These are phyloP conservation scores for Vitis hybrid DNA, from an alignment of 177 flowering plant species.

Conservation along the genomic window DNA sequence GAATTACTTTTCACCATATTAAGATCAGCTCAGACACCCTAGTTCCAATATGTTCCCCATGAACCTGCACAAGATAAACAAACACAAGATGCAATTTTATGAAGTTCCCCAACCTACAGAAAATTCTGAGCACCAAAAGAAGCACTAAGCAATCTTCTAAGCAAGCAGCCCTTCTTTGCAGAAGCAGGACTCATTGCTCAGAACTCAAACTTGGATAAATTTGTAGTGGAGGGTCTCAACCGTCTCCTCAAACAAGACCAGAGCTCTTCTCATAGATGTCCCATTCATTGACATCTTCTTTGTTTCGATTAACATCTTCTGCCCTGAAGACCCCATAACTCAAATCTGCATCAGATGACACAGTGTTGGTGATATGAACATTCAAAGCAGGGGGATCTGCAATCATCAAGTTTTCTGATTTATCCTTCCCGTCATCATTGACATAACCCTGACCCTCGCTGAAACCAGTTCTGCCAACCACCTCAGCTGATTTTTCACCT, in stretches of 20 bases:
- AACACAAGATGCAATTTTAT: slow-evolving; percentile 25
- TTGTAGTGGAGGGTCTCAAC: slow-evolving; percentile 1
- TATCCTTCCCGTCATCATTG: slow-evolving; percentile 7
- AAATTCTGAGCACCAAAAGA: slow-evolving; percentile 28
- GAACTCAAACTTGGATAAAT: slow-evolving; percentile 7
- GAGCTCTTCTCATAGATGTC: slow-evolving; percentile 6
- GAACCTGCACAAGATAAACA: slow-evolving; percentile 62
- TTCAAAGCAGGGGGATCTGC: not conserved
- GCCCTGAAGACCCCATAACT: not conserved
- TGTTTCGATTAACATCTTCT: slow-evolving; percentile 5
- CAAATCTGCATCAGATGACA: slow-evolving; percentile 15
- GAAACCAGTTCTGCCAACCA: slow-evolving; percentile 2
- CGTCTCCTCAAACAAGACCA: slow-evolving; percentile 7
- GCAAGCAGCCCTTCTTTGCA: slow-evolving; percentile 9
- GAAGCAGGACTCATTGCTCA: slow-evolving; percentile 11
- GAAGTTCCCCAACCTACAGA: slow-evolving; percentile 24
- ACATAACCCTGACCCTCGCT: not conserved
- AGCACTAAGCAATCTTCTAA: slow-evolving; percentile 25
- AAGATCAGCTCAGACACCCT: slow-evolving; percentile 15
- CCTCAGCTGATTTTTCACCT: slow-evolving; percentile 6
- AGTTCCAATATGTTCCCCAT: slow-evolving; percentile 21
- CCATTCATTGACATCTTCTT: slow-evolving; percentile 13
- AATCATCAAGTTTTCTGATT: slow-evolving; percentile 8
- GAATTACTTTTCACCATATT: slow-evolving; percentile 25
- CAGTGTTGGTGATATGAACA: slow-evolving; percentile 6